These are phyloP conservation scores for Inosperma sp. DNA, from an alignment of 768 basidiomycete species.

Conservation along the genomic window DNA sequence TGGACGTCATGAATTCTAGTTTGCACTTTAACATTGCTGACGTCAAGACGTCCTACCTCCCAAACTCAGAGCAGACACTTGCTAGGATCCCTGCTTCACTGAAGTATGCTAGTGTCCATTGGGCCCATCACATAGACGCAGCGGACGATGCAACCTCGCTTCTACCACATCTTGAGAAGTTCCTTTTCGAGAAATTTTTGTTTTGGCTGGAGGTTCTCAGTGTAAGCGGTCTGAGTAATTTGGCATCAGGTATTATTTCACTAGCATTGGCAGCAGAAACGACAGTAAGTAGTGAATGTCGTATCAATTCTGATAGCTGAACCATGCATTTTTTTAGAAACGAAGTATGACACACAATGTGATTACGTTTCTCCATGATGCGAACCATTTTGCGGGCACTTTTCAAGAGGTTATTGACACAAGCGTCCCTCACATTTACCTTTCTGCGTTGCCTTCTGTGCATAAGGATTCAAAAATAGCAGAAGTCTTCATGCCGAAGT, in stretches of 20 bases:
- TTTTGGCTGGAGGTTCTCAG: constrained; percentile 28
- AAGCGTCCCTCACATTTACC: constrained; percentile 25
- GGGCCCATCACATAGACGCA: constrained; percentile 18
- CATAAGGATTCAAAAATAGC: constrained; percentile 18
- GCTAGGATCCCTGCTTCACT: constrained; percentile 19
- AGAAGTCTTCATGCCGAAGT: constrained; percentile 6
- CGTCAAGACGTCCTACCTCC: constrained; percentile 24
- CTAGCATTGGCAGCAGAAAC: too few species aligned
- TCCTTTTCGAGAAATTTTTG: constrained; percentile 14
- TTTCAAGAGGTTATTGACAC: constrained; percentile 16
- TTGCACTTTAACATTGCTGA: constrained; percentile 29
- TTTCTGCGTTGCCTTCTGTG: constrained; percentile 28
- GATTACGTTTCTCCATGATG: constrained; percentile 15
- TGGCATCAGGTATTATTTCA: too few species aligned
- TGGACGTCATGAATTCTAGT: constrained; percentile 21
- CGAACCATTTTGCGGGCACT: constrained; percentile 17
- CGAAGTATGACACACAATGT: not conserved
- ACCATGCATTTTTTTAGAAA: too few species aligned
- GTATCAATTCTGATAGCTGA: too few species aligned
- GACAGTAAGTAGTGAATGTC: too few species aligned
- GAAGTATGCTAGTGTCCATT: constrained; percentile 22
- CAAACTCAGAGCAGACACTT: constrained; percentile 19
- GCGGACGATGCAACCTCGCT: too few species aligned
- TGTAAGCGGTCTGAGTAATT: constrained; percentile 13
- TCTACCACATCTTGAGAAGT: too few species aligned